Base-by-base conservation (phyloP, 2,329 filamentous ascomycete genomes). In the Reticulascus tulasneorum region DNA sequence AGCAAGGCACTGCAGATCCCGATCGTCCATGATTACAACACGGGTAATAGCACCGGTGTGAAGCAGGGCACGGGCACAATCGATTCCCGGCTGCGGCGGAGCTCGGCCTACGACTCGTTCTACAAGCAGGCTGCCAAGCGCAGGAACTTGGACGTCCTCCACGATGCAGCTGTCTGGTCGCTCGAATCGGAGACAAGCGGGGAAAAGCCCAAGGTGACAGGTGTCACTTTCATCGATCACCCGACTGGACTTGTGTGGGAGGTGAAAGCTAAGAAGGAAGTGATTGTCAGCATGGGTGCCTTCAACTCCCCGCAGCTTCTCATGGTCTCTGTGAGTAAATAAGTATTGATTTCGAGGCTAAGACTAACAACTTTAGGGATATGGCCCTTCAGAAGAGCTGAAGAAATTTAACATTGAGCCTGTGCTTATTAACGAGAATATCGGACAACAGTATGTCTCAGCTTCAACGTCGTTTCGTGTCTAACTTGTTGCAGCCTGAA, bases 51-150 rank as follows among this genome's bases (percentile, higher is more conserved):
- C 34, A 47, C 48, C 1, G 51, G 51, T n/a, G 44, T 53, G 12
- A 54, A 53, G 44, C 51, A 53, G 38, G 51, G 50, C 4, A 43
- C 49, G 10, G 51, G 49, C 4, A 48, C 50, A 6, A 33, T 53
- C 8, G 48, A 51, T 13, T 35, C 35, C n/a, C 37, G 40, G 7
- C 37, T 50, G 17, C 35, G 44, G 12, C 46, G 51, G 13, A 54
- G 51, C 35, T 52, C 50, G 13, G 46, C 42, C 38, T 54, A 49
- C 33, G 50, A 54, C 29, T 31, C 40, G 19, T 52, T 48, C 35
- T 46, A 48, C 19, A 48, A 48, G 29, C 29, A 48, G 29, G 48
- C 49, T 12, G 22, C 21, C 2, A 23, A 37, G 25, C 39, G 48
- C 10, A 25, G 17, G 7, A 54, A 54, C 28, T 38, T 53, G 9